Conservation (phyloP, 2,329 filamentous ascomycete species). For the Colletotrichum theobromicola region DNA sequence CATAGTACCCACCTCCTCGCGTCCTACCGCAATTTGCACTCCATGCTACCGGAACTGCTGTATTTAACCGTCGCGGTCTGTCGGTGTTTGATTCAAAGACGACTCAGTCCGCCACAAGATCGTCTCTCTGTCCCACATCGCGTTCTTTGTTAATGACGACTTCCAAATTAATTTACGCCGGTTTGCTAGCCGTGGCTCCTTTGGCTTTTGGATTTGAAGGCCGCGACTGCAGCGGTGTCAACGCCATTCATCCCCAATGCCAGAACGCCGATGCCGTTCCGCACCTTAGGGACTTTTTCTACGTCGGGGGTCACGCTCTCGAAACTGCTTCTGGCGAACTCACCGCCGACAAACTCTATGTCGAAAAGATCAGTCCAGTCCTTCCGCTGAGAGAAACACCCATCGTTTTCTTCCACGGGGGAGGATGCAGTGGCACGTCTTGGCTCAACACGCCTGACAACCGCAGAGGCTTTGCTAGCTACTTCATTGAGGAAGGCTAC, state of each 20-base stretch:
- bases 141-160: neutral
- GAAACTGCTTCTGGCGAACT: slow-evolving; percentile 31
- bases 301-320: slow-evolving; percentile 40
- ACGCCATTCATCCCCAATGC: neutral
- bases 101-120: neutral
- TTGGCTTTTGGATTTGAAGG: neutral
- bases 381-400: neutral
- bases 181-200: neutral
- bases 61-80: neutral
- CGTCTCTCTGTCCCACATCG: neutral
- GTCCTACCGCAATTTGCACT: neutral
- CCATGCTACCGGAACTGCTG: neutral
- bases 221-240: neutral
- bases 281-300: slow-evolving; percentile 33
- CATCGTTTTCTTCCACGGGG: slow-evolving; percentile 8
- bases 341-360: slow-evolving; percentile 54
- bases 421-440: neutral
- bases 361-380: slow-evolving; percentile 49
- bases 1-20: neutral
- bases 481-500: slow-evolving; percentile 46
- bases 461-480: slow-evolving; percentile 48
- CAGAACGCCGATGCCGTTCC: slow-evolving; percentile 5
- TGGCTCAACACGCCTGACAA: slow-evolving; percentile 53
- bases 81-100: neutral
- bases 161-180: neutral